Percentiles rank a stretch among this genome's conserved stretches.
phyloP scores from a whole-genome alignment of 306 rosid genomes.

The Begonia fuchsioides region DNA sequence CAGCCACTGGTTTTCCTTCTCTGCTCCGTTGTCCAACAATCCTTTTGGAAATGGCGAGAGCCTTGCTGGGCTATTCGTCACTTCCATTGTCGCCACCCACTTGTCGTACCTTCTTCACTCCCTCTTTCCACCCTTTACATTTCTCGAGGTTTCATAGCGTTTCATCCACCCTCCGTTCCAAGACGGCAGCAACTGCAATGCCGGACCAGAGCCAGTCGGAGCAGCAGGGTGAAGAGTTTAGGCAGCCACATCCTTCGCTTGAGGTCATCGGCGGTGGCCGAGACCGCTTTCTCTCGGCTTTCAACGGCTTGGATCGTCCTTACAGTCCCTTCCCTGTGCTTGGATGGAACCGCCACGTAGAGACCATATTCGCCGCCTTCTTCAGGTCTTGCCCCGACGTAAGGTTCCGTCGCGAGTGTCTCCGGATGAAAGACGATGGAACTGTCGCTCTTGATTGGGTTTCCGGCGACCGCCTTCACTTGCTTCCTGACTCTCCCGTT shows the following conservation, averaged over 20 bases:
- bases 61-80: constrained; percentile 11
- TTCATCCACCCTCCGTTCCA: constrained; percentile 13
- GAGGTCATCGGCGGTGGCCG: constrained; percentile 51
- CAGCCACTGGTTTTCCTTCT: no score
- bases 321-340: constrained; percentile 42
- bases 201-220: constrained; percentile 1
- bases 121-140: neutral
- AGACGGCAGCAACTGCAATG: constrained; percentile 16
- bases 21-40: neutral
- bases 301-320: constrained; percentile 25
- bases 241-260: constrained; percentile 34
- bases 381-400: constrained; percentile 46
- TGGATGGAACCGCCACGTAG: constrained; percentile 53
- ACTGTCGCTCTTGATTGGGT: constrained; percentile 82
- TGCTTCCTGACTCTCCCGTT: constrained; percentile 46
- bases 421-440: constrained; percentile 48
- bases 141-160: no score
- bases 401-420: constrained; percentile 59
- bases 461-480: constrained; percentile 34
- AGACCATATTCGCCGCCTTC: constrained; percentile 74
- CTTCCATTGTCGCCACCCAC: neutral
- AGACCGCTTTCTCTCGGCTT: constrained; percentile 34
- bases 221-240: neutral
- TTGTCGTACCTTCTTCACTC: neutral
- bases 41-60: constrained; percentile 19